A percentile compares a stretch with the other conserved stretches of the same genome.
Conservation (phyloP, 495 filamentous ascomycete species). For the Aspergillus sclerotioniger region DNA sequence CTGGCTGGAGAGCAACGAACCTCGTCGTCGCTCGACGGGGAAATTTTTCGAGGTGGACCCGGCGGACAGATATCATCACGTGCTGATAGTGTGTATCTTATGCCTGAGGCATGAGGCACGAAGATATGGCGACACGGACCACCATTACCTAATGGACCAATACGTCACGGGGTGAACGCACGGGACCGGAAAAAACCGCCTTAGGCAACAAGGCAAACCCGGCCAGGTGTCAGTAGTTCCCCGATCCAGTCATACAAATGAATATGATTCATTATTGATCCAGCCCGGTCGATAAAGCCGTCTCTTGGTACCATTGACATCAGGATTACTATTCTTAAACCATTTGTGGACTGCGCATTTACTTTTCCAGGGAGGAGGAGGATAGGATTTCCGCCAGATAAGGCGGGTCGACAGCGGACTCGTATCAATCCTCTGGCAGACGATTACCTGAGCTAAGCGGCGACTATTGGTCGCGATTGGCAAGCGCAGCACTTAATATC, state of each 20-base stretch:
- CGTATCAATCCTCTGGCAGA: neutral
- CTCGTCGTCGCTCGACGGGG: slow-evolving; percentile 29
- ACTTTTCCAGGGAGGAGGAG: neutral
- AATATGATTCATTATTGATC: neutral
- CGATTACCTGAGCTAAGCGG: neutral
- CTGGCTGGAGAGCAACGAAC: slow-evolving; percentile 22
- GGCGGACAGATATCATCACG: slow-evolving; percentile 44
- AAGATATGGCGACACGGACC: neutral
- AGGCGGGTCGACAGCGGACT: neutral
- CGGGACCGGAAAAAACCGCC: slow-evolving; percentile 10
- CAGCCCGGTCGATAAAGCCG: too few relatives aligned
- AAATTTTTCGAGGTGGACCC: slow-evolving; percentile 52
- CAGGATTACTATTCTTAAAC: neutral
- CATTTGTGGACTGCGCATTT: neutral
- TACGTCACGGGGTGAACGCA: slow-evolving; percentile 9
- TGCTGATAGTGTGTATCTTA: slow-evolving; percentile 36
- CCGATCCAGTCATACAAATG: neutral
- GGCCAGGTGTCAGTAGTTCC: neutral
- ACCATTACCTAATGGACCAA: neutral
- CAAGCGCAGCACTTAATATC: neutral
- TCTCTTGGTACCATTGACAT: neutral
- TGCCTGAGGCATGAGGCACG: slow-evolving; percentile 19
- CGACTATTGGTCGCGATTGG: neutral
- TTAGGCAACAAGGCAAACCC: slow-evolving; percentile 20
- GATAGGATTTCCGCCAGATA: neutral